Evolutionary conservation across 306 rosid genomes (phyloP), one percentile per base, ranked within the genome.

Genomic region (Prunus armeniaca): DNA sequence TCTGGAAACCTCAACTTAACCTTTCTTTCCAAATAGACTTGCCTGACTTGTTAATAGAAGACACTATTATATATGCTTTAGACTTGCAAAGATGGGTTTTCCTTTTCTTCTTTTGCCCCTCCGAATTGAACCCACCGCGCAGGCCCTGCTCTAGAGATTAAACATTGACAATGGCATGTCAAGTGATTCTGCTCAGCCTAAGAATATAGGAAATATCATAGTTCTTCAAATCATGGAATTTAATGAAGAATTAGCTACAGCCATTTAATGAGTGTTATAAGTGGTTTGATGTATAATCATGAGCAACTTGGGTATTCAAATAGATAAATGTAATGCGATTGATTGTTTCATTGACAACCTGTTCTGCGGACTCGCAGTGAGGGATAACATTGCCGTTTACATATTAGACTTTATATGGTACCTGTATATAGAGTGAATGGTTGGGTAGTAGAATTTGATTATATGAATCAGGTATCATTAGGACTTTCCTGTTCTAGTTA

Each of bases 111-210:
- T 66, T 34, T 34, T 34, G 0, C 1, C 1, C 41, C 41, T 8
- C 41, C 41, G 0, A 43, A 1, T 30, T 12, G 19, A 71, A 30
- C 7, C 61, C 75, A 10, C 30, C 32, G 19, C 30, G 28, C 19
- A 34, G 6, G 11, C 50, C 51, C 51, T 71, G 20, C 65, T 52
- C 50, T 6, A 6, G 2, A 5, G 38, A 54, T 71, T 25, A 14
- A 19, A 27, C 41, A 50, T 69, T 55, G 18, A 15, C 22, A 71
- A 18, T 56, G 76, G 76, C 38, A 55, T 32, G 38, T 72, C 76
- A 55, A 20, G 66, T 55, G 52, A 18, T 55, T 55, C 17, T 56
- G 38, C 64, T 51, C 12, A 8, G 10, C 50, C 41, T 14, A n/a
- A 46, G 9, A 49, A 27, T 69, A 56, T 49, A 46, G 56, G 22